Evolutionary conservation across 352 stramenopile species (phyloP), one percentile per base, ranked within the genome.

Genomic region (Globisporangium mamillatum): DNA sequence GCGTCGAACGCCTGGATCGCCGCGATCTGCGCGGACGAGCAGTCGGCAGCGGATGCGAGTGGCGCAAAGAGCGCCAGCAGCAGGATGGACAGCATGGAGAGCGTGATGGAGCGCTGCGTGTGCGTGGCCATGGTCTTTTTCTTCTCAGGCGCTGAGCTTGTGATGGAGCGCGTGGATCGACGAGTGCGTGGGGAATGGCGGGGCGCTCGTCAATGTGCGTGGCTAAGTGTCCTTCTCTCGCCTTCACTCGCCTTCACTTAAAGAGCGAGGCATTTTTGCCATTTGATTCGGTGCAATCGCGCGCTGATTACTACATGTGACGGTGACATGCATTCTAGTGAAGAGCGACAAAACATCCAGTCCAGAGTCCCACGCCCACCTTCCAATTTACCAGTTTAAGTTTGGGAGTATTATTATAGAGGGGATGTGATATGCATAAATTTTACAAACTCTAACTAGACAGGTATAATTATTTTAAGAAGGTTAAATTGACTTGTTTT

Each of bases 1-100:
- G 48, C 50, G 36, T 64, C 38, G 60, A 69, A 56, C 16, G 61
- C 67, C 22, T 22, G 38, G 50, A 72, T 64, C 27, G 25, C 20
- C 24, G n/a, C 38, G 36, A 72, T 22, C 41, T 71, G 50, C 44
- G 69, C 24, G 3, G 34, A 7, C 5, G 61, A 54, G 29, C 63
- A 68, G 14, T 74, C 29, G 14, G 36, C 60, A 3, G 59, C n/a
- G 9, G 24, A 38, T 14, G 55, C 27, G 38, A 32, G 22, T 7
- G 36, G 27, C 27, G 12, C 24, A 7, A 58, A 20, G 4, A 32
- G 18, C 18, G 53, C 36, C 53, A 53, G 20, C 25, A 68, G 63
- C 22, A 56, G 53, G 7, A 55, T 12, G 38, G 62, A 20, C 38
- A 54, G 22, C 36, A 63, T 29, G 44, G 25, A 56, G 14, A 8